Base-by-base conservation (phyloP, 176 grass and related monocot genomes). In the Ampelocalamus luodianensis region DNA sequence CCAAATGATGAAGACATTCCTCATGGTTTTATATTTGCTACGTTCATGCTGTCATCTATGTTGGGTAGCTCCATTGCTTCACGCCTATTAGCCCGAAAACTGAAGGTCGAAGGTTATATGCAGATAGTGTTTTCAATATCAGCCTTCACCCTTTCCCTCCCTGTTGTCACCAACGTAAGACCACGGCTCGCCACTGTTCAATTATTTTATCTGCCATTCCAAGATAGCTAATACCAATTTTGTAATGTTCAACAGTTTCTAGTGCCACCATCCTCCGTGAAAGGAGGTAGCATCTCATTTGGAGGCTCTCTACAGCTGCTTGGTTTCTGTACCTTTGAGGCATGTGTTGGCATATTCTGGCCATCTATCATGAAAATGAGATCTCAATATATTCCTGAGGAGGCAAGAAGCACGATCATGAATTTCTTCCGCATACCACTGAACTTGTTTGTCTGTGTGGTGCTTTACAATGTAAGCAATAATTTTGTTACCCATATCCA, bases 11-110 rank as follows among this genome's bases (percentile, higher is more conserved):
- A 96, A 79, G 96, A 99, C 14, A 96, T 99, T 39, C 93, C 93
- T 74, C 93, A 96, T 65, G 96, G 90, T 27, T 99, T 99, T 76
- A 96, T 99, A 64, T 99, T 96, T 84, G 96, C 93, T 15, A 99
- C 96, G n/a, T 99, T 99, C 92, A 96, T 99, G 96, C 61, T 99
- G 29, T 99, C 96, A 20, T 99, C 93, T 32, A 99, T 99, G 96
- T 71, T 99, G 86, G 93, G 96, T 68, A 99, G 93, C 70, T 96
- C 96, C 51, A 91, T 99, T 68, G 96, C 93, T 6, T 91, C 96
- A 42, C 85, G 81, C 38, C 77, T 99, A 16, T 83, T 99, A 80
- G 74, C 93, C 65, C 90, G 83, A 39, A 96, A 88, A 59, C 84
- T 90, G 22, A 99, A 86, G 87, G 91, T 96, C 36, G 96, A 99